Evolutionary conservation across 768 basidiomycete genomes (phyloP), one percentile per base, ranked within the genome.

Genomic region (Pilatotrama ljubarskyi): DNA sequence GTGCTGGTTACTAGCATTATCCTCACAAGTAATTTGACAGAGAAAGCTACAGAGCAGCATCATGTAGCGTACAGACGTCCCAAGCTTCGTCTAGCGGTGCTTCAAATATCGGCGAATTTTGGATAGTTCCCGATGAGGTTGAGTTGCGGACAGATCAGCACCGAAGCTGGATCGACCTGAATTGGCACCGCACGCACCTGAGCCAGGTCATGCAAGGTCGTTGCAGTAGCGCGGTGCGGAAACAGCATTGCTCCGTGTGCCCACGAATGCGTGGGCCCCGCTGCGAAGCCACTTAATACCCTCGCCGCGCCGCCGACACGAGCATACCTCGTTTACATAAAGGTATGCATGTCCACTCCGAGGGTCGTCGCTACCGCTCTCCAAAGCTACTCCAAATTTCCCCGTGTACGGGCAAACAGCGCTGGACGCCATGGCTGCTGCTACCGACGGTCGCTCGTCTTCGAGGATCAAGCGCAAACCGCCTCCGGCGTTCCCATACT

Each of bases 401-500:
- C 50, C 55, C 29, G 41, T 54, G 47, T 38, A 20, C 46, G 24
- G 46, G 24, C 46, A 20, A 18, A 36, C 14, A 58, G 56, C 56
- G 51, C 61, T 58, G 51, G 51, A 48, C 55, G 56, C 61, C 37
- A 62, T 62, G 61, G 38, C 32, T 24, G 24, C 38, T 26, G 49
- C 22, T 25, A 17, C 49, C 44, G 50, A 62, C 47, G 51, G 32
- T 36, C 55, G 61, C 51, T 54, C 56, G 4, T 18, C 37, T 20
- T 48, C 65, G 22, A 65, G 61, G 37, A 60, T 84, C 65, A 80
- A 73, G 67, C 82, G 87, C 55, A 87, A 87, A 66, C 85, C 83
- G 5, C 75, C 84, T 3, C 86, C 86, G 6, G 68, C 74, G 46
- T 75, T 84, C 55, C 80, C 80, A 50, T 70, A 79, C 65, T 77